Base-by-base conservation (phyloP, 2,329 filamentous ascomycete species). In the Aspergillus thermomutatus region DNA sequence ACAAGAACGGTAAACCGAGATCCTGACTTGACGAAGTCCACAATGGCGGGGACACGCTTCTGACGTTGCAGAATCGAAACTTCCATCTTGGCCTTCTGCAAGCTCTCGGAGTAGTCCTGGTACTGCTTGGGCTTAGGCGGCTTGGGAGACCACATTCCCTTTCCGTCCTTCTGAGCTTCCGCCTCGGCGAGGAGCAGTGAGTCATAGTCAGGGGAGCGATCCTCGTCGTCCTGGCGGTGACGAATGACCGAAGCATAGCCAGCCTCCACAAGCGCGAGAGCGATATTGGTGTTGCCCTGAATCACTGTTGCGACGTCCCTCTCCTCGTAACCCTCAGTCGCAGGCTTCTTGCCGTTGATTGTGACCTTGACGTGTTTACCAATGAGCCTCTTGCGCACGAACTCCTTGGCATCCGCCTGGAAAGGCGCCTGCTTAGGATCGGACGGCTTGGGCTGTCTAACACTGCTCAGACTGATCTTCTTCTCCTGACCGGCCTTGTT, bases 1-100 rank as follows among this genome's bases (percentile, higher is more conserved):
- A 99, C 86, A 9, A 99, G 80, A 37, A 99, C 82, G 26, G 91
- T 96, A 76, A 97, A 99, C 64, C 94, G 86, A 43, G 92, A 96
- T 28, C 90, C 94, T n/a, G 92, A 90, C 78, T 97, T 97, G 80
- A 96, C 94, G 74, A 95, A 99, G 75, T 99, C 94, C 45, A 99
- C 92, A 65, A 99, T 83, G 10, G 90, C 94, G 7, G 94, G 92
- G 3, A 97, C 88, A 75, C 90, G 93, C 81, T 91, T 93, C 74
- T 97, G 92, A 53, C 93, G 86, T 60, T 94, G 90, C 31, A 99
- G 83, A 23, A 91, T 87, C 10, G 90, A 89, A 40, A 96, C 83
- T 74, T 96, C 92, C 53, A 96, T 88, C 83, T 97, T 97, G 61
- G 94, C 94, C 77, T 97, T 96, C 73, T 97, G 93, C 6, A 93